Conservation (phyloP, 2,329 filamentous ascomycete genomes). For the Cladobotryum mycophilum region DNA sequence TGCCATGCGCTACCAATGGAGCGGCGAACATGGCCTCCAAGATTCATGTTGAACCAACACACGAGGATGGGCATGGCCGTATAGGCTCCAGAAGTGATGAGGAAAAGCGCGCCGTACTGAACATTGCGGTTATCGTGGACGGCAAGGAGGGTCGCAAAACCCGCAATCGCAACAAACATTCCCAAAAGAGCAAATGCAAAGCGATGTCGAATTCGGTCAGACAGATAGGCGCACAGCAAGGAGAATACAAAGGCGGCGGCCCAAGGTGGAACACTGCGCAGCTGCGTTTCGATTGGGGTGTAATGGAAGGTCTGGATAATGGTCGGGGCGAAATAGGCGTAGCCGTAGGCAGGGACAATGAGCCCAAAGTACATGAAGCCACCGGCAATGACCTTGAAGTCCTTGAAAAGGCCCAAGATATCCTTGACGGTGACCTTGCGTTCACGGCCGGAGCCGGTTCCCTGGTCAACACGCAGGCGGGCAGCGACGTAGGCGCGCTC, state of each 20-base stretch:
- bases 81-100: slow-evolving; percentile 75
- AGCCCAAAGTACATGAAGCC: slow-evolving; percentile 78
- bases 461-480: slow-evolving; percentile 63
- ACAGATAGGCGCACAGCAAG: slow-evolving; percentile 66
- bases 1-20: slow-evolving; percentile 71
- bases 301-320: slow-evolving; percentile 66
- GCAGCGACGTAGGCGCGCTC: slow-evolving; percentile 62
- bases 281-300: slow-evolving; percentile 49
- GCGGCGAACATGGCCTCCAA: slow-evolving; percentile 65
- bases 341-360: slow-evolving; percentile 70
- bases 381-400: slow-evolving; percentile 67
- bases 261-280: slow-evolving; percentile 54
- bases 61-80: slow-evolving; percentile 84
- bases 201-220: slow-evolving; percentile 67
- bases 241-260: slow-evolving; percentile 70
- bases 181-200: slow-evolving; percentile 66
- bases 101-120: slow-evolving; percentile 75
- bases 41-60: slow-evolving; percentile 79
- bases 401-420: slow-evolving; percentile 59
- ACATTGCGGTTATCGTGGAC: slow-evolving; percentile 61
- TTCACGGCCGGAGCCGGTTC: slow-evolving; percentile 54
- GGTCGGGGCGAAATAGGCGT: slow-evolving; percentile 69
- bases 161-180: slow-evolving; percentile 62
- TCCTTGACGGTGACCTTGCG: slow-evolving; percentile 54
- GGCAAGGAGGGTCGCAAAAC: slow-evolving; percentile 67